Base-by-base conservation (phyloP, 116 monocot genomes). In the Dioscorea cayenensis region DNA sequence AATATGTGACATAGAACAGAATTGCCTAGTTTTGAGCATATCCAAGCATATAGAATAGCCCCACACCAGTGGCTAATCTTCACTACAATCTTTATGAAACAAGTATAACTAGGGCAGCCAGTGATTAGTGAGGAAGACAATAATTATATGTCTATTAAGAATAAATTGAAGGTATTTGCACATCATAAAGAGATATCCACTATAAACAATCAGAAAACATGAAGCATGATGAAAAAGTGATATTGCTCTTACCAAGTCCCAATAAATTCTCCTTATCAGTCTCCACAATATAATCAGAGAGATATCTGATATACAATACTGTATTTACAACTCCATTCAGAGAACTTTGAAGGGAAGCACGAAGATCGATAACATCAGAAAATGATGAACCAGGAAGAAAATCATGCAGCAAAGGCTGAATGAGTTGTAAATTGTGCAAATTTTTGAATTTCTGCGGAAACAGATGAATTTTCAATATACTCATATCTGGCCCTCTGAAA, bases 211-310 rank as follows among this genome's bases (percentile, higher is more conserved):
- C 12, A 43, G 43, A 43, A 43, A 43, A 10, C 43, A 10, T 10
- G 43, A 10, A 12, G 43, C 12, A 43, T 43, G 43, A 43, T 43
- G 12, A 43, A 10, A 43, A 43, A 43, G 43, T 6, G 43, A 43
- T 9, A 10, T 43, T 43, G 43, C 11, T 12, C 12, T 66, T 83
- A 97, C 97, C 97, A 64, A 80, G 81, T 35, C 97, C 91, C 38
- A 84, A 68, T 43, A 83, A 71, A 71, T 76, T 93, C 85, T 93
- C 80, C 10, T 83, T 75, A 63, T 87, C 72, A 72, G 93, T 80
- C 86, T 93, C 90, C 68, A 97, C 81, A 32, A 97, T 91, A 71
- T 90, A 97, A 70, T 92, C 94, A 74, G 97, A 90, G 77, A 93
- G 90, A 71, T 80, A 94, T 72, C 83, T 88, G 29, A 94, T 78